Evolutionary conservation across 768 basidiomycete genomes (phyloP), one percentile per base, ranked within the genome.

Genomic region (Russula virescens): DNA sequence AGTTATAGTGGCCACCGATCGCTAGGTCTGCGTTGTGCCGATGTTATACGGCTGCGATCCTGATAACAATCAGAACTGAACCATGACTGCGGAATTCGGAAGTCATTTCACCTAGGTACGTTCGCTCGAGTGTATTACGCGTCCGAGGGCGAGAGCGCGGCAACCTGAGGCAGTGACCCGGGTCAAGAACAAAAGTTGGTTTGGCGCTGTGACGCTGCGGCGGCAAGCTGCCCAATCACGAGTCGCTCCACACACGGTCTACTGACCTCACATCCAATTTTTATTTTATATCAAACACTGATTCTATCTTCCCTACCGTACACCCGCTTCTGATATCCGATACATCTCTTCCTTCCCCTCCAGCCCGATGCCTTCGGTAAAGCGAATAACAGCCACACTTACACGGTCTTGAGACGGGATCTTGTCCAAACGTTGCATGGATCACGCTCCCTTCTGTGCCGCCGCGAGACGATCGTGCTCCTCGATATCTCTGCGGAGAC

Each of bases 391-490:
- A 10, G 23, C 18, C 34, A 14, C n/a, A n/a, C n/a, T n/a, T n/a
- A n/a, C n/a, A n/a, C n/a, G n/a, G n/a, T n/a, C n/a, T n/a, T n/a
- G n/a, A n/a, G n/a, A n/a, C n/a, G n/a, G n/a, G n/a, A n/a, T n/a
- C n/a, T n/a, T n/a, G n/a, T n/a, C n/a, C 1, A 6, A 26, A 11
- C 23, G n/a, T n/a, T 18, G 2, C 6, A 23, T 26, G 42, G 8
- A 13, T 63, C 11, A 53, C 18, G 16, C 57, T 5, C 26, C 21
- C 50, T 62, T 62, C 42, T 66, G 60, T 48, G 72, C 62, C 6
- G 74, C 74, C 18, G 87, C 87, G 21, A 83, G 78, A 28, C 78
- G 77, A 71, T 91, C 87, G 68, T 91, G 89, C 66, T 84, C 85
- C 62, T 88, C 88, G 67, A 91, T 91, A 68, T 89, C 80, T 61